Percentiles rank a stretch among this genome's conserved stretches.
These are phyloP conservation scores for Jackrogersella minutella DNA, from an alignment of 495 filamentous ascomycete species.

Conservation along the genomic window DNA sequence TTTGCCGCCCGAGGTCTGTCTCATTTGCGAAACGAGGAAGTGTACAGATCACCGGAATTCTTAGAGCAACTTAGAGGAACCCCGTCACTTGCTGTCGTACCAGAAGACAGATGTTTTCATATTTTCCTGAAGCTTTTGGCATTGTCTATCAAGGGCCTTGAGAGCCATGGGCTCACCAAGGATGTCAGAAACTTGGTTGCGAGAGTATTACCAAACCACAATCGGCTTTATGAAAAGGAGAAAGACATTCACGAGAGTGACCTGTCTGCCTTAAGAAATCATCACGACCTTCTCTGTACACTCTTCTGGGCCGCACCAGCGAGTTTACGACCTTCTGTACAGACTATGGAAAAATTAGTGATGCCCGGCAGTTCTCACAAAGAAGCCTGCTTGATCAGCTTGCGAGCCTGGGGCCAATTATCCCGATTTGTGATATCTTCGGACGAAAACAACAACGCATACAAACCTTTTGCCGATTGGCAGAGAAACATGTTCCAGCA, in stretches of 20 bases:
- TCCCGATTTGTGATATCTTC: slow-evolving; percentile 75
- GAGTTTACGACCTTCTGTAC: slow-evolving; percentile 70
- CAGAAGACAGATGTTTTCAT: slow-evolving; percentile 87
- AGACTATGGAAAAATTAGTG: slow-evolving; percentile 80
- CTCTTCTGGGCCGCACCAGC: slow-evolving; percentile 86
- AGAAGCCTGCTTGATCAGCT: slow-evolving; percentile 83
- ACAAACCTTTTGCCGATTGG: slow-evolving; percentile 74
- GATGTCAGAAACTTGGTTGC: slow-evolving; percentile 79
- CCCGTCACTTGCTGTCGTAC: slow-evolving; percentile 66
- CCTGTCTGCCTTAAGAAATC: slow-evolving; percentile 87
- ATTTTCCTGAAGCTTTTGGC: slow-evolving; percentile 89
- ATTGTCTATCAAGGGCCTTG: slow-evolving; percentile 69
- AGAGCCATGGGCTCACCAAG: slow-evolving; percentile 66
- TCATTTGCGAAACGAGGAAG: slow-evolving; percentile 80
- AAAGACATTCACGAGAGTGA: slow-evolving; percentile 74
- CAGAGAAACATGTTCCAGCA: slow-evolving; percentile 62
- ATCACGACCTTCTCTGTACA: slow-evolving; percentile 90
- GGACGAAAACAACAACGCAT: slow-evolving; percentile 57
- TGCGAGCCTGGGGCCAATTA: slow-evolving; percentile 83
- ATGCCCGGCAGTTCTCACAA: slow-evolving; percentile 79
- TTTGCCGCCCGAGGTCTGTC: slow-evolving; percentile 79
- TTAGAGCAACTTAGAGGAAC: slow-evolving; percentile 72
- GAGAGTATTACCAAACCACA: slow-evolving; percentile 87
- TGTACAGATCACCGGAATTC: slow-evolving; percentile 77
- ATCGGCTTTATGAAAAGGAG: slow-evolving; percentile 86